Conservation (phyloP, 208 protist genomes). For the Leishmania turanica region DNA sequence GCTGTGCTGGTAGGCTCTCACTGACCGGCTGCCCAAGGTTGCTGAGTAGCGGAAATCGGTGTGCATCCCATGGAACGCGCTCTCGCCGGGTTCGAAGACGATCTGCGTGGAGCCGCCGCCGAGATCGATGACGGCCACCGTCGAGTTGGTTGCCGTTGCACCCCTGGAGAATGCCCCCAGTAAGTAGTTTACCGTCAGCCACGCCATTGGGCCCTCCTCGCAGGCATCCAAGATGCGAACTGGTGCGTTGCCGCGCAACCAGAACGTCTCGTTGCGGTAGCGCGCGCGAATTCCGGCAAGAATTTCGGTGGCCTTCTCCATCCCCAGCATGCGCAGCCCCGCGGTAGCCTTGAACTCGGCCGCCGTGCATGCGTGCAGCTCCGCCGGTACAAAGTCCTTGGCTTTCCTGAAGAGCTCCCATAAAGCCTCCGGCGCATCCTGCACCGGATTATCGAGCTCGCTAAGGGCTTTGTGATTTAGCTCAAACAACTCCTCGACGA, state of each 20-base stretch:
- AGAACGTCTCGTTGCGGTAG: conserved; percentile 39
- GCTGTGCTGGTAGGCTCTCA: conserved; percentile 79
- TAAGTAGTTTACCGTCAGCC: conserved; percentile 88
- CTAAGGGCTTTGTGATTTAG: conserved; percentile 52
- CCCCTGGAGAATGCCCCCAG: conserved; percentile 32
- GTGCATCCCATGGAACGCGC: conserved; percentile 10
- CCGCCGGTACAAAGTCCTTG: conserved; percentile 37
- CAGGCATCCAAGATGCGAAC: conserved; percentile 76
- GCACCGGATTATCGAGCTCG: conserved; percentile 27
- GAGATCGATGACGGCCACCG: conserved; percentile 76
- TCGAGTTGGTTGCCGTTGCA: neutral
- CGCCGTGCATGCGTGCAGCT: conserved; percentile 48
- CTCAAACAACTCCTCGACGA: conserved; percentile 62
- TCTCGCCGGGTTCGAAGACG: conserved; percentile 55
- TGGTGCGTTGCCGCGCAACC: conserved; percentile 49
- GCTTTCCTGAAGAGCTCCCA: conserved; percentile 39
- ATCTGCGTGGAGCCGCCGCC: conserved; percentile 85
- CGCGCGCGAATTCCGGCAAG: conserved; percentile 34
- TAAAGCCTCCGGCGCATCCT: conserved; percentile 39
- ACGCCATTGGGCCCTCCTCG: conserved; percentile 85
- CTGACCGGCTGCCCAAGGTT: conserved; percentile 23
- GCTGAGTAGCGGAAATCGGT: conserved; percentile 25
- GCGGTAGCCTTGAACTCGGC: conserved; percentile 78
- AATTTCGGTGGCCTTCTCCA: conserved; percentile 34
- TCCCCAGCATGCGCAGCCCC: conserved; percentile 60